Conservation (phyloP, 2,329 filamentous ascomycete genomes). For the Colletotrichum sp. region DNA sequence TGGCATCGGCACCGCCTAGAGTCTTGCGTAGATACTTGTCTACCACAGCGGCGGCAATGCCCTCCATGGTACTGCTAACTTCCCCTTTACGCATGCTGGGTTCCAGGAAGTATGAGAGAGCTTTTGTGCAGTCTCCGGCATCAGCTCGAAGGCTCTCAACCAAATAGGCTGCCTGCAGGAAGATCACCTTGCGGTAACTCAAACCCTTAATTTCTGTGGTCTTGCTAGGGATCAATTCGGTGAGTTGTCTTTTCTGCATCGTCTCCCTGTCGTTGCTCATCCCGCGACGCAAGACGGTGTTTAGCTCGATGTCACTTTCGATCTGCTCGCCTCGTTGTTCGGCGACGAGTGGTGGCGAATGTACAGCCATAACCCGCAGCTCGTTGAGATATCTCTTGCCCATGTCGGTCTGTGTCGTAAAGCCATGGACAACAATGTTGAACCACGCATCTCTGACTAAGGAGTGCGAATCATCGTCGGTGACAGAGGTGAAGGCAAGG, state of each 20-base stretch:
- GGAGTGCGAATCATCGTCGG: constrained; percentile 72
- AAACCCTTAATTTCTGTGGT: constrained; percentile 80
- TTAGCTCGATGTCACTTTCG: constrained; percentile 96
- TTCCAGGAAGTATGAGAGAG: constrained; percentile 92
- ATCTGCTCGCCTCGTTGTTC: constrained; percentile 88
- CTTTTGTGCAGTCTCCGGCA: constrained; percentile 87
- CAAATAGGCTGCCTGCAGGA: constrained; percentile 87
- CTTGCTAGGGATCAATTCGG: constrained; percentile 75
- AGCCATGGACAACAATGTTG: constrained; percentile 94
- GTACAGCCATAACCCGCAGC: constrained; percentile 81
- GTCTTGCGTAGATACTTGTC: constrained; percentile 81
- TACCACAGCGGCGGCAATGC: constrained; percentile 71
- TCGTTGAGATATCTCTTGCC: constrained; percentile 78
- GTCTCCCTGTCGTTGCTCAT: constrained; percentile 79
- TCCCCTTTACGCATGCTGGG: constrained; percentile 75
- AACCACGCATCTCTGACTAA: constrained; percentile 95
- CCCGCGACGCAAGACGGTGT: constrained; percentile 88
- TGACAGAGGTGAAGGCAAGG: constrained; percentile 51
- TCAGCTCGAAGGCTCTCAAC: constrained; percentile 88
- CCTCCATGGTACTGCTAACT: constrained; percentile 69
- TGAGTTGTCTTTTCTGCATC: constrained; percentile 81
- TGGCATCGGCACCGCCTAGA: constrained; percentile 71
- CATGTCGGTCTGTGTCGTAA: constrained; percentile 75
- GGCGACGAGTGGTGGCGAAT: constrained; percentile 86
- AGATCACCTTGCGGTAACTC: constrained; percentile 90